phyloP scores from a whole-genome alignment of 1,284 basidiomycete species.

The Boletus semigastroideus region DNA sequence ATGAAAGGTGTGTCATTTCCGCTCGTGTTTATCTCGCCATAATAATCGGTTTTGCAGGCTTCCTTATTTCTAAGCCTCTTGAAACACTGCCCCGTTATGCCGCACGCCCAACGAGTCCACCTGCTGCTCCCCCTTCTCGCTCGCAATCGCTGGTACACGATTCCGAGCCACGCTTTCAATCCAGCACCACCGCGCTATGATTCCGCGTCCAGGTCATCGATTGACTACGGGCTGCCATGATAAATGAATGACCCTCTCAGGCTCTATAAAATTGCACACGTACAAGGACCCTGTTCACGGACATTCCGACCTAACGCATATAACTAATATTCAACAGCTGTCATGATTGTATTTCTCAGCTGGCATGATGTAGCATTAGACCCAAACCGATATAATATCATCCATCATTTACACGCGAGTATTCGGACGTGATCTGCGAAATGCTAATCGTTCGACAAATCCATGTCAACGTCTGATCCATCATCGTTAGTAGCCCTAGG shows the following conservation, averaged over 20 bases:
- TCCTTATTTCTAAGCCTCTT: constrained; percentile 54
- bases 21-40: neutral
- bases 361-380: constrained; percentile 29
- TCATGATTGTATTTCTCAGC: constrained; percentile 27
- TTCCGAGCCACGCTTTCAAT: constrained; percentile 27
- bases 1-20: constrained; percentile 47
- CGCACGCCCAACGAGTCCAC: constrained; percentile 33
- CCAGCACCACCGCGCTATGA: constrained; percentile 32
- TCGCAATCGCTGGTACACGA: constrained; percentile 21
- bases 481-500: constrained; percentile 3
- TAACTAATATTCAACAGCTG: constrained; percentile 4
- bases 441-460: constrained; percentile 25
- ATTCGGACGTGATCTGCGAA: neutral
- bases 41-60: constrained; percentile 31
- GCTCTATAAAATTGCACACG: constrained; percentile 9
- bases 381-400: neutral
- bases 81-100: constrained; percentile 58
- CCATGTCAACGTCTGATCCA: constrained; percentile 25
- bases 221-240: constrained; percentile 24
- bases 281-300: constrained; percentile 17
- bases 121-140: constrained; percentile 18
- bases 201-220: constrained; percentile 17
- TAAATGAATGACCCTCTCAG: constrained; percentile 9
- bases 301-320: constrained; percentile 9
- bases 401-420: too few species aligned